Base-by-base conservation (phyloP, 2,329 filamentous ascomycete genomes). In the Cytospora piceicola region DNA sequence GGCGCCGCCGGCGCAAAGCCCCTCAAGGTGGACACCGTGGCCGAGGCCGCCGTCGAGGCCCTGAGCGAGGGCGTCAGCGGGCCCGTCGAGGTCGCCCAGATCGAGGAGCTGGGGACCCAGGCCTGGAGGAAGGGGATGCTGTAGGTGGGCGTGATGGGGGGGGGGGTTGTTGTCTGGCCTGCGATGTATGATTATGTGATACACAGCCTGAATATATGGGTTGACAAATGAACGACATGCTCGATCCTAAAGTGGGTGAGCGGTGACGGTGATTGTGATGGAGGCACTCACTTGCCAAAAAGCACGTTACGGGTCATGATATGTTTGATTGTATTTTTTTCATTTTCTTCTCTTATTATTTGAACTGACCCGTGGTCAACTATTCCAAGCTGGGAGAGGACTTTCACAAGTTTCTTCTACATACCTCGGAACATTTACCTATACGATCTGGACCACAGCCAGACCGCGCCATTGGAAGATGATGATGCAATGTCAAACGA, bases 91-190 rank as follows among this genome's bases (percentile, higher is more conserved):
- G 87, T 91, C 4, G 83, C 87, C 61, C 84, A 92, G 76, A 94
- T 99, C 70, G 92, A 97, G 76, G 85, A 88, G 70, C 78, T 98
- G 71, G 93, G 92, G 14, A 89, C 85, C 67, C 91, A 89, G 75
- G 90, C 88, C 4, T 98, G 95, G 95, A 90, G 95, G 75, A 93
- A 90, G 77, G 88, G 85, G 22, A 98, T 99, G 95, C 77, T 96
- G 71, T 97, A 78, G 83, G 49, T 46, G 78, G 83, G 49, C 39
- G 32, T 8, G 22, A 7, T 22, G 22, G 22, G 20, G 24, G 1
- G 29, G 49, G 6, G 22, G 11, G 8, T 20, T 0, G 22, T 36
- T 3, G 6, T 15, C 12, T 22, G 30, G 27, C 3, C 34, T 64
- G 22, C 30, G 34, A 22, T 63, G 61, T 63, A 63, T 29, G 55